phyloP scores from a whole-genome alignment of 2,329 filamentous ascomycete genomes.

The Ophiostoma pallidulum region DNA sequence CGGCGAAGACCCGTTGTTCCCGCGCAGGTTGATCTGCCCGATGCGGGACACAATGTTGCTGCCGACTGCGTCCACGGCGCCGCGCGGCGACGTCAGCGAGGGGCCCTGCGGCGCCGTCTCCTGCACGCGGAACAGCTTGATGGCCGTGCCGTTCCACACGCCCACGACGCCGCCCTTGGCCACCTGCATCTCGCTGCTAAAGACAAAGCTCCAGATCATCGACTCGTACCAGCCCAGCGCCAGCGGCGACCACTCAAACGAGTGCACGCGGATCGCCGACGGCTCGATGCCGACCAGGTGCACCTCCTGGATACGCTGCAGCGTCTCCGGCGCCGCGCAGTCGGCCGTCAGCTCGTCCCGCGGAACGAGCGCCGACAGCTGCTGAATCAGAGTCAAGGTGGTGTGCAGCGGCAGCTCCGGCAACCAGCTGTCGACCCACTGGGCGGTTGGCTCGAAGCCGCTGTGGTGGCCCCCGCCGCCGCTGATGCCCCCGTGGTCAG shows the following conservation, averaged over 20 bases:
- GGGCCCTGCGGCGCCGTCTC: constrained; percentile 73
- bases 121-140: constrained; percentile 84
- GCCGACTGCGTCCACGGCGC: constrained; percentile 87
- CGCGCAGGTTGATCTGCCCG: constrained; percentile 65
- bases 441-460: constrained; percentile 70
- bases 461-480: neutral
- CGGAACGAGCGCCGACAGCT: constrained; percentile 50
- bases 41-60: constrained; percentile 83
- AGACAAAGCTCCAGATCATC: constrained; percentile 86
- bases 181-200: constrained; percentile 80
- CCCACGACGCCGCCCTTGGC: constrained; percentile 80
- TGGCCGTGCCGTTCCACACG: constrained; percentile 84
- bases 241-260: constrained; percentile 88
- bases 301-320: constrained; percentile 49
- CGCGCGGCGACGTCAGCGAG: constrained; percentile 72
- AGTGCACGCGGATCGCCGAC: constrained; percentile 64
- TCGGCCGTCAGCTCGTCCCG: constrained; percentile 33
- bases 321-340: constrained; percentile 12
- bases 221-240: constrained; percentile 94
- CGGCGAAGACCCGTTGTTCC: constrained; percentile 22
- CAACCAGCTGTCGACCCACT: constrained; percentile 94
- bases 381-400: constrained; percentile 65
- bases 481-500: neutral
- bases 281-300: constrained; percentile 65
- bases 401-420: constrained; percentile 84